Evolutionary conservation across 2,329 filamentous ascomycete species (phyloP).

Genomic region (Pseudonectria foliicola): DNA sequence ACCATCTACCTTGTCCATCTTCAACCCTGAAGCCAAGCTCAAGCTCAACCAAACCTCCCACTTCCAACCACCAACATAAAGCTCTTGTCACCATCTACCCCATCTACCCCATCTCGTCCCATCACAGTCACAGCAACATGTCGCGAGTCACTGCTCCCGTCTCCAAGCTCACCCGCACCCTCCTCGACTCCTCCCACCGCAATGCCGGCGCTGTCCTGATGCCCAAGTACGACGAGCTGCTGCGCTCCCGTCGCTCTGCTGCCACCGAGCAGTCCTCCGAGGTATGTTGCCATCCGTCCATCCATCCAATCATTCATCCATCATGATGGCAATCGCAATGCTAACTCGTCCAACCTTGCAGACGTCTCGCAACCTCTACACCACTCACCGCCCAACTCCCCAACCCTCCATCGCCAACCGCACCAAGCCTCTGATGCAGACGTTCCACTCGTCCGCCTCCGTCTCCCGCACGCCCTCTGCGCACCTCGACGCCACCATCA

Average conservation of each 20-base stretch:
- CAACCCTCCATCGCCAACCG: constrained; percentile 37
- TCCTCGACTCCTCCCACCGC: constrained; percentile 37
- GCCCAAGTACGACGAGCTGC: constrained; percentile 42
- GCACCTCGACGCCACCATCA: constrained; percentile 46
- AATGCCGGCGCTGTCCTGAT: constrained; percentile 33
- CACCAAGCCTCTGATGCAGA: constrained; percentile 55
- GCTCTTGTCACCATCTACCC: too few relatives aligned
- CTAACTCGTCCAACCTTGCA: constrained; percentile 12
- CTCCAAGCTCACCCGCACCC: constrained; percentile 40
- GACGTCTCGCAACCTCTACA: constrained; percentile 36
- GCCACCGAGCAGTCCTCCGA: constrained; percentile 29
- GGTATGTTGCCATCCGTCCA: constrained; percentile 25
- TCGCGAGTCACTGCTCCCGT: constrained; percentile 44
- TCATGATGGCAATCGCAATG: too few relatives aligned
- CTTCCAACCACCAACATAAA: too few relatives aligned
- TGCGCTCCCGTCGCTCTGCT: constrained; percentile 27
- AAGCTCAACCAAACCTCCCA: too few relatives aligned
- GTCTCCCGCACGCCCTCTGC: constrained; percentile 31
- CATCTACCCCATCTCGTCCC: constrained; percentile 1
- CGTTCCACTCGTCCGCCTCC: constrained; percentile 45
- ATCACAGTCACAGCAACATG: too few relatives aligned
- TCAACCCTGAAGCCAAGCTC: too few relatives aligned
- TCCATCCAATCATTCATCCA: neutral
- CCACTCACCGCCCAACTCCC: constrained; percentile 41
- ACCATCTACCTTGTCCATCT: too few relatives aligned